These are phyloP conservation scores for Fusarium graminum DNA, from an alignment of 2,329 filamentous ascomycete genomes.

Conservation along the genomic window DNA sequence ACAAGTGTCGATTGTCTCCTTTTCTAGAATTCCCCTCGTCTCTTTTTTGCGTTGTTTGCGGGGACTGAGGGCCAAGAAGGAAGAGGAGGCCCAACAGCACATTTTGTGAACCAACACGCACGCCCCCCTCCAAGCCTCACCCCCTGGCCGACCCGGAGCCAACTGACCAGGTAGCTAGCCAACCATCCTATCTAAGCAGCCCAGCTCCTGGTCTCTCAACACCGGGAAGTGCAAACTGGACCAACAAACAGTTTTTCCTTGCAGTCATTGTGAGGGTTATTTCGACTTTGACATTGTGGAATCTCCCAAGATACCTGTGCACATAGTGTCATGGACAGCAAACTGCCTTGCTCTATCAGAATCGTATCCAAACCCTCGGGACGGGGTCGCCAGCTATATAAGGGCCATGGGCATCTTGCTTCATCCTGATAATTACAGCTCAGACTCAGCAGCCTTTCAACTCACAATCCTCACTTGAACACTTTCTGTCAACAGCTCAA, in stretches of 20 bases:
- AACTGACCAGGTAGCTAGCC: slow-evolving; percentile 45
- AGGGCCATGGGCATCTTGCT: slow-evolving; percentile 37
- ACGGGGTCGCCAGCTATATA: slow-evolving; percentile 50
- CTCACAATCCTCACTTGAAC: slow-evolving; percentile 14
- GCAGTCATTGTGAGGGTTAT: slow-evolving; percentile 45
- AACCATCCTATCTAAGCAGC: slow-evolving; percentile 47
- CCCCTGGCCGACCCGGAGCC: slow-evolving; percentile 44
- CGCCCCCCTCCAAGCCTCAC: slow-evolving; percentile 44
- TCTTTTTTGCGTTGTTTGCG: slow-evolving; percentile 45
- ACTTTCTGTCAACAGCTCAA: slow-evolving; percentile 8
- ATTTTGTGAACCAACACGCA: slow-evolving; percentile 43
- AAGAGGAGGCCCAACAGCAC: slow-evolving; percentile 45
- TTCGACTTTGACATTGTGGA: slow-evolving; percentile 49
- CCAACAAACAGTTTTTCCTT: slow-evolving; percentile 47
- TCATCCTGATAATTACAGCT: slow-evolving; percentile 37
- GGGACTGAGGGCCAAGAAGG: slow-evolving; percentile 43
- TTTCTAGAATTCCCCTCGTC: slow-evolving; percentile 33
- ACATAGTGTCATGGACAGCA: slow-evolving; percentile 49
- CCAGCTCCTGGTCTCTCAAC: slow-evolving; percentile 43
- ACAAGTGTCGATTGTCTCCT: slow-evolving; percentile 39
- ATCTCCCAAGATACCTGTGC: slow-evolving; percentile 45
- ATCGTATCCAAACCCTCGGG: slow-evolving; percentile 45
- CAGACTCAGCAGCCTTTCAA: slow-evolving; percentile 36
- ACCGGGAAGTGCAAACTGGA: slow-evolving; percentile 41
- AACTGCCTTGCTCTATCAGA: slow-evolving; percentile 46